phyloP scores from a whole-genome alignment of 164 flowering plant genomes.

The Malania oleifera region DNA sequence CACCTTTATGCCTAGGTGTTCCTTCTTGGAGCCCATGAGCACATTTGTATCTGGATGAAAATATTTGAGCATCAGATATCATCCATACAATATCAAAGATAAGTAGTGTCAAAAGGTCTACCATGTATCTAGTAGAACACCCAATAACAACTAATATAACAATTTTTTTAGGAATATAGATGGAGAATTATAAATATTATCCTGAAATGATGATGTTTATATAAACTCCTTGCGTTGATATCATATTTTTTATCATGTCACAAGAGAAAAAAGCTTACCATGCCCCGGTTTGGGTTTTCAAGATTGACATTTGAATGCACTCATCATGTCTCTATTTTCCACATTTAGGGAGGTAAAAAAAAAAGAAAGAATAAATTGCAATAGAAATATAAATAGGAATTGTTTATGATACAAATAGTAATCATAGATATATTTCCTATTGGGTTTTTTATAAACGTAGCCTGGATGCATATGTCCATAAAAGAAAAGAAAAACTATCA shows the following conservation, averaged over 20 bases:
- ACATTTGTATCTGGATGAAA: slow-evolving; percentile 36
- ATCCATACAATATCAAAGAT: background rate
- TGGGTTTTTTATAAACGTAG: no score
- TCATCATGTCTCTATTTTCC: slow-evolving; percentile 97
- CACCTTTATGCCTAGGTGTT: slow-evolving; percentile 47
- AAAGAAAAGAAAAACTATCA: no score
- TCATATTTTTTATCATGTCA: no score
- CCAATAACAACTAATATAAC: background rate
- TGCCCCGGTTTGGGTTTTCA: slow-evolving; percentile 76
- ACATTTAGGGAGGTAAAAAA: background rate
- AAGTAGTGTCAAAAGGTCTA: background rate
- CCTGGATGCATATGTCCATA: no score
- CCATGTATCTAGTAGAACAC: background rate
- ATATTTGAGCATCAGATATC: background rate
- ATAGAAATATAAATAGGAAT: no score
- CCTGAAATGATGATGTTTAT: no score
- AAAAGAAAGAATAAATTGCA: no score
- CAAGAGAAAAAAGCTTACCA: slow-evolving; percentile 44
- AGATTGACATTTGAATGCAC: slow-evolving; percentile 94
- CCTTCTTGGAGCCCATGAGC: slow-evolving; percentile 52
- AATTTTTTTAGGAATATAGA: no score
- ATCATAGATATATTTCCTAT: no score
- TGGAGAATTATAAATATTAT: no score
- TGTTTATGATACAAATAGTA: no score
- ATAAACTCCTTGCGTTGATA: background rate